Base-by-base conservation (phyloP, 306 rosid genomes). In the Dryas drummondii region DNA sequence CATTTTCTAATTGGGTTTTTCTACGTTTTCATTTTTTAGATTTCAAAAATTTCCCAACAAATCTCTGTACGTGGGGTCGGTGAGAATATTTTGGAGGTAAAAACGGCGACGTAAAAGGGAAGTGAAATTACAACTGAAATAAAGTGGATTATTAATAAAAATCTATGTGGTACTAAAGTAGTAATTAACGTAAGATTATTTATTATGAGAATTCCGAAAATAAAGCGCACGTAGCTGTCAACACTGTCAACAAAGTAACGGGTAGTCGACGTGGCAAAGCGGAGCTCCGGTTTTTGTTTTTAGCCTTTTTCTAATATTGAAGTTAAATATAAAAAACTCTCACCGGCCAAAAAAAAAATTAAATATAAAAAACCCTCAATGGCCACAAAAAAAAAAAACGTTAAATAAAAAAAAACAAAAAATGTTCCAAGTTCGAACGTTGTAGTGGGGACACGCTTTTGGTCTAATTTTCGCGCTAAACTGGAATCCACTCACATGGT, bases 371-470 rank as follows among this genome's bases (percentile, higher is more conserved):
- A 22, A 22, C 22, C 22, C 22, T 22, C 0, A 22, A 22, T 22
- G 22, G 22, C 22, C 22, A 22, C 22, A 22, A 22, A 22, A 22
- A 22, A 0, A 19, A 19, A 19, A 19, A 19, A 19, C 22, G 22
- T 17, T 55, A 16, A 6, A 41, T 15, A 47, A 60, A 58, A 51
- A 22, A 69, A 16, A 45, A n/a, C 2, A 27, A 56, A 7, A 52
- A 37, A 50, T 26, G 58, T 16, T 56, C 40, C 49, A 32, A 9
- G n/a, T 26, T 70, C 78, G 78, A 82, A 59, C 83, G 86, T 82
- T 82, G 70, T 27, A 42, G 83, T 74, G 83, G 86, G 81, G 68
- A 65, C 80, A 58, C 57, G 54, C 76, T 66, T 63, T 11, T 58
- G 4, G 61, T 19, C 9, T 32, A 27, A 61, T 42, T 68, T 68